Evolutionary conservation across 768 basidiomycete species (phyloP), one percentile per base, ranked within the genome.

Genomic region (Megacollybia marginata): DNA sequence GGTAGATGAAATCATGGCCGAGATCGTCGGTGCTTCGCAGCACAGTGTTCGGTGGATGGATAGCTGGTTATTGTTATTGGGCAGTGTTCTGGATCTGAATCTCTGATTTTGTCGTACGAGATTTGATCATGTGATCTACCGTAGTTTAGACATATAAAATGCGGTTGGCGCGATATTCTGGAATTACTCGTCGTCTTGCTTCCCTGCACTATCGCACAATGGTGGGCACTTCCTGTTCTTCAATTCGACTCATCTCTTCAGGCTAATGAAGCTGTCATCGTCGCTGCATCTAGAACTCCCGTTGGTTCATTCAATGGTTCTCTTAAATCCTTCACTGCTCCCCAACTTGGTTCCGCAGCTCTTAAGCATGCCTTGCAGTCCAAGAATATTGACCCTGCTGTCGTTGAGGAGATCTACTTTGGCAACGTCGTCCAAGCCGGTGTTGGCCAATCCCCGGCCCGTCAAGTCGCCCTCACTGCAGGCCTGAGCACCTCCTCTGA

Each of bases 401-500:
- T 79, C 52, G 84, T 91, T n/a, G 93, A 98, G 67, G 96, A 99
- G 71, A 74, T 97, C 59, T 98, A 87, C 78, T 87, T 97, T 62
- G 96, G 96, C 56, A 94, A 99, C 63, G 96, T 99, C 61, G 82
- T 98, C 49, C 95, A 97, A 69, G 96, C 92, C 2, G 93, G 93
- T 58, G 90, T 94, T 47, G 96, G 96, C 42, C 96, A 99, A 71
- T 88, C 88, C 10, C 96, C 96, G n/a, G 96, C 96, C 47, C 83
- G 96, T 55, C 96, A 99, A 68, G 96, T 94, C 48, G 92, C 85
- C n/a, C 82, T 99, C 51, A 77, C 71, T 49, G 79, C 93, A n/a
- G 96, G 96, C 55, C 73, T 96, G 62, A 82, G 77, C 54, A 65
- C 83, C 9, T 76, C 76, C 50, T 94, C 95, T 23, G 96, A 99